A percentile compares a stretch with the other conserved stretches of the same genome.
Evolutionary conservation across 176 grass and related monocot species (phyloP).

Genomic region (Triticum urartu): DNA sequence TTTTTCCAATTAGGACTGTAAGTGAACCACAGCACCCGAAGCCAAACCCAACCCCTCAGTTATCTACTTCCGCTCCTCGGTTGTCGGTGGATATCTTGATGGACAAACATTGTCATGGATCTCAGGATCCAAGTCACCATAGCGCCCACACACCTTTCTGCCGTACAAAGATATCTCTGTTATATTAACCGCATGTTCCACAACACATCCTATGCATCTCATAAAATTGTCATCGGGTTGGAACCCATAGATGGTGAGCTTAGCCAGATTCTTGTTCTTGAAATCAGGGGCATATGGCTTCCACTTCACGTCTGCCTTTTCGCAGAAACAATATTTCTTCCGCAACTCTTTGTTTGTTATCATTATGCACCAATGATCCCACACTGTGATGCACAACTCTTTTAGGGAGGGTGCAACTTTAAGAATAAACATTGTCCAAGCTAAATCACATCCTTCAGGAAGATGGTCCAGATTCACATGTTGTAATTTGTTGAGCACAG

Average conservation of each 20-base stretch:
- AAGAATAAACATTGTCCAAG: slow-evolving; percentile 6
- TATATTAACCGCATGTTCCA: background rate
- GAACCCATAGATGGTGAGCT: background rate
- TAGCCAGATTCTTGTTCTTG: background rate
- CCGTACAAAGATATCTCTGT: background rate
- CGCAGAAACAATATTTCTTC: background rate
- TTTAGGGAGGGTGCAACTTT: background rate
- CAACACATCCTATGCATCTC: background rate
- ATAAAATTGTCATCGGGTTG: background rate
- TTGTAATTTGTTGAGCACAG: background rate
- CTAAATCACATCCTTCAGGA: background rate
- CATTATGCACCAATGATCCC: background rate
- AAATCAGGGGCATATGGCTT: background rate
- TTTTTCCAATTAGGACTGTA: background rate
- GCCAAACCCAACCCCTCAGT: background rate
- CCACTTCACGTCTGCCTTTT: background rate
- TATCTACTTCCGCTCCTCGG: background rate
- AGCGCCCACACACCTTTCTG: background rate
- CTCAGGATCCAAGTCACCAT: background rate
- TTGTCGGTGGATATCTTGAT: background rate
- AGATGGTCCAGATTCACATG: background rate
- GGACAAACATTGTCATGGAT: background rate
- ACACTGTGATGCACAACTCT: background rate
- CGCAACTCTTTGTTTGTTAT: background rate
- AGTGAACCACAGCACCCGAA: background rate